These are phyloP conservation scores for Tolypocladium sp. DNA, from an alignment of 2,329 filamentous ascomycete species.

Conservation along the genomic window DNA sequence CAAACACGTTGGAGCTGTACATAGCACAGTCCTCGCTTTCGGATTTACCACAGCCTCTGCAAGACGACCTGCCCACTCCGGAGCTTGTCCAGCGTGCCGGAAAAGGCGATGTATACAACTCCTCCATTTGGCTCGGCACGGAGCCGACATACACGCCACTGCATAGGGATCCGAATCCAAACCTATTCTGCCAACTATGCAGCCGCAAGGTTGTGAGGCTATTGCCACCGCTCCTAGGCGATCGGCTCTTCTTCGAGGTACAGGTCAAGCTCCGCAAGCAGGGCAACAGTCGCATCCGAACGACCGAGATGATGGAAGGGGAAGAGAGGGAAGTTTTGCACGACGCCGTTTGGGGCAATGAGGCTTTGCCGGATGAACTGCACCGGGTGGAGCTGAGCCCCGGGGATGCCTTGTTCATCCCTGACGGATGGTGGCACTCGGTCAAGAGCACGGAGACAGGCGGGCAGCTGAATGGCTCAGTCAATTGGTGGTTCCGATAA, in stretches of 20 bases:
- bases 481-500: conserved; percentile 37
- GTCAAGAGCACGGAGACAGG: conserved; percentile 25
- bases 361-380: conserved; percentile 20
- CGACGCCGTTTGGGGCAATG: conserved; percentile 56
- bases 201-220: conserved; percentile 67
- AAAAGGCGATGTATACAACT: conserved; percentile 76
- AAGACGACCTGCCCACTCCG: conserved; percentile 59
- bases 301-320: conserved; percentile 87
- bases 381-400: conserved; percentile 47
- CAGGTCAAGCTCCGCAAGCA: conserved; percentile 27
- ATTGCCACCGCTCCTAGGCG: conserved; percentile 54
- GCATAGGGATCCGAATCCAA: conserved; percentile 90
- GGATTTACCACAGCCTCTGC: conserved; percentile 55
- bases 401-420: conserved; percentile 35
- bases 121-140: conserved; percentile 80
- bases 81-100: conserved; percentile 52
- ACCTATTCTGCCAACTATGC: conserved; percentile 77
- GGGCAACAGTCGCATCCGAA: conserved; percentile 49
- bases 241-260: conserved; percentile 49
- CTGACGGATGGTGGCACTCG: conserved; percentile 37
- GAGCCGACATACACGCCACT: conserved; percentile 84
- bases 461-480: conserved; percentile 30
- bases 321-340: conserved; percentile 59
- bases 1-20: conserved; percentile 50
- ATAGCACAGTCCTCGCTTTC: conserved; percentile 72